Evolutionary conservation across 2,329 filamentous ascomycete genomes (phyloP).

Genomic region (Aspergillus sp.): DNA sequence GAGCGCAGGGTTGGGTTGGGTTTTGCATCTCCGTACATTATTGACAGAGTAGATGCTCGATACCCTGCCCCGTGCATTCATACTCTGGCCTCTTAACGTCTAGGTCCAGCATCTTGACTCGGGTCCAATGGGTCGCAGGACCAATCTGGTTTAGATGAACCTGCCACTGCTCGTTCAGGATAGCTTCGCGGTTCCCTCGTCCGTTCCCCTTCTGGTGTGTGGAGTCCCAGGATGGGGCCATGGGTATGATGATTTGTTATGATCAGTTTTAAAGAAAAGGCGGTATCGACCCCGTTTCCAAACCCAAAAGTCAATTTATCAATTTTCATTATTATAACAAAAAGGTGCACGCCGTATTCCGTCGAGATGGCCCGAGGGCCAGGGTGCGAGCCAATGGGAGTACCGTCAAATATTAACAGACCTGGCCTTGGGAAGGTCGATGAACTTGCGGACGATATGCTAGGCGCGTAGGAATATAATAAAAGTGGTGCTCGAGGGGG

Average conservation of each 20-base stretch:
- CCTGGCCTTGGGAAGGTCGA: not conserved
- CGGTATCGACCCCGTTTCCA: conserved; percentile 7
- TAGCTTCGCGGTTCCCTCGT: conserved; percentile 9
- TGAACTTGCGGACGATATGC: not conserved
- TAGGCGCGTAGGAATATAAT: not conserved
- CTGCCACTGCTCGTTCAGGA: not conserved
- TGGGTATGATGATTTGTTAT: conserved; percentile 12
- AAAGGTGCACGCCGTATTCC: not conserved
- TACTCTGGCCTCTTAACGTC: not conserved
- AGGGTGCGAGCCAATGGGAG: not conserved
- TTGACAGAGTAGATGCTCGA: no score
- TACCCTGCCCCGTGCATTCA: not conserved
- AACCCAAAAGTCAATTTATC: conserved; percentile 16
- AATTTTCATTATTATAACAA: not conserved
- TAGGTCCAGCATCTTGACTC: not conserved
- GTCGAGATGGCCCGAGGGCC: not conserved
- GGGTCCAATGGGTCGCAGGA: not conserved
- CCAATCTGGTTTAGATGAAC: not conserved
- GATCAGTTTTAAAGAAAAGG: conserved; percentile 9
- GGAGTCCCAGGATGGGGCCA: conserved; percentile 10
- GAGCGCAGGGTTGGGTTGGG: not conserved
- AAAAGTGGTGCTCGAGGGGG: no score
- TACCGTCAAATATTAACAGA: not conserved
- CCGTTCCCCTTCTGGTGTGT: conserved; percentile 5
- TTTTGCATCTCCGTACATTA: not conserved